A percentile compares a stretch with the other conserved stretches of the same genome.
Evolutionary conservation across 352 stramenopile genomes (phyloP).

Genomic region (Phytophthora hibernalis): DNA sequence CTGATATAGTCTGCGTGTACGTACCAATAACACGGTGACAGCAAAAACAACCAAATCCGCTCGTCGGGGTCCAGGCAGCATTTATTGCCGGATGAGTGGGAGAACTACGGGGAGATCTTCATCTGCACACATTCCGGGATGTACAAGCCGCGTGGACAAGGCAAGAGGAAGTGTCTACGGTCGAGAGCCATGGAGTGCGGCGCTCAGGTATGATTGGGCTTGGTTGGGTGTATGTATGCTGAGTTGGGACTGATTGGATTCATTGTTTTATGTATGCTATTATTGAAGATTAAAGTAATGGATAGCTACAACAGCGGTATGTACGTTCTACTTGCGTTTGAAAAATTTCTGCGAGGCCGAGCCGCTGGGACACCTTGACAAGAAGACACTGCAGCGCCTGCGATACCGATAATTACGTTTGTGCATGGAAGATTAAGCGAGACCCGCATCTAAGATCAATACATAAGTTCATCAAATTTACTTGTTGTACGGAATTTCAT

Average conservation of each 20-base stretch:
- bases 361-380: no score
- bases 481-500: no score
- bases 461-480: background rate
- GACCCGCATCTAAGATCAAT: background rate
- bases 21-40: conserved; percentile 17
- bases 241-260: background rate
- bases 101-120: conserved; percentile 14
- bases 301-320: conserved; percentile 26
- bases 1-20: conserved; percentile 10
- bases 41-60: conserved; percentile 8
- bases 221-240: background rate
- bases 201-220: conserved; percentile 7
- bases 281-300: conserved; percentile 5
- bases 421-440: background rate
- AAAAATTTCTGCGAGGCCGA: conserved; percentile 4
- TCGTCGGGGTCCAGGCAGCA: background rate
- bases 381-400: background rate
- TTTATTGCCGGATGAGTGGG: conserved; percentile 3
- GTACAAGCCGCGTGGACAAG: conserved; percentile 14
- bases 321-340: conserved; percentile 19
- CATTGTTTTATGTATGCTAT: no score
- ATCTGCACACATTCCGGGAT: conserved; percentile 18
- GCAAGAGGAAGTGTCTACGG: conserved; percentile 10
- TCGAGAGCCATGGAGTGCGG: conserved; percentile 9
- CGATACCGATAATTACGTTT: conserved; percentile 5